Evolutionary conservation across 2,329 filamentous ascomycete genomes (phyloP).

Genomic region (Aurifilum marmelostoma): DNA sequence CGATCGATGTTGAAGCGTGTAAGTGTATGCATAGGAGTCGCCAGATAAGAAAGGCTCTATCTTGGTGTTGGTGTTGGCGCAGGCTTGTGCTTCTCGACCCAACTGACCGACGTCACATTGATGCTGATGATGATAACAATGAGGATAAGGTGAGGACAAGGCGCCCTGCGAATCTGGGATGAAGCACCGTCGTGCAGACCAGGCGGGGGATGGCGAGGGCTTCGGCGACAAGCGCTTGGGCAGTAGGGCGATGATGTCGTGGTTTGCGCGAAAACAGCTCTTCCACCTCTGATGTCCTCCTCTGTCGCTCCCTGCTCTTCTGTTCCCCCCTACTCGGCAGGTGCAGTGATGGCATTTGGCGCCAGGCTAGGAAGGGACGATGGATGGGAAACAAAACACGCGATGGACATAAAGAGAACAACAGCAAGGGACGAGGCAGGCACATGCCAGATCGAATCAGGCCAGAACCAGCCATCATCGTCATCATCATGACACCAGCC

Average conservation of each 20-base stretch:
- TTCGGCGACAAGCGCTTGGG: background rate
- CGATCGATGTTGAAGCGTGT: background rate
- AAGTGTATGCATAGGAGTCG: background rate
- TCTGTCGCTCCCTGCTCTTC: background rate
- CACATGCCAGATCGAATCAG: conserved; percentile 7
- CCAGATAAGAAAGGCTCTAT: background rate
- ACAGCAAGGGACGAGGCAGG: background rate
- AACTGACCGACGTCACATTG: background rate
- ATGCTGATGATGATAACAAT: background rate
- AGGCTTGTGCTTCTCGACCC: background rate
- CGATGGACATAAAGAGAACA: background rate
- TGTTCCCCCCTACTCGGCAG: background rate
- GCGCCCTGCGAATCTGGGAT: background rate
- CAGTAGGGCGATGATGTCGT: background rate
- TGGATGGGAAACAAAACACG: background rate
- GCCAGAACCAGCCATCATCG: background rate
- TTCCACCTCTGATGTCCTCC: background rate
- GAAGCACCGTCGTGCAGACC: background rate
- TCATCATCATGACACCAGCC: background rate
- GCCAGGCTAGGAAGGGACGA: background rate
- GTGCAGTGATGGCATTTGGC: background rate
- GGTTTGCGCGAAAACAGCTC: background rate
- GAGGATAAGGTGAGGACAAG: background rate
- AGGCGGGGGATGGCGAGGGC: background rate
- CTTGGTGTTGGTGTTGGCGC: conserved; percentile 1